Conservation (phyloP, 148 eudicot species). For the Rhododendron ferrugineum region DNA sequence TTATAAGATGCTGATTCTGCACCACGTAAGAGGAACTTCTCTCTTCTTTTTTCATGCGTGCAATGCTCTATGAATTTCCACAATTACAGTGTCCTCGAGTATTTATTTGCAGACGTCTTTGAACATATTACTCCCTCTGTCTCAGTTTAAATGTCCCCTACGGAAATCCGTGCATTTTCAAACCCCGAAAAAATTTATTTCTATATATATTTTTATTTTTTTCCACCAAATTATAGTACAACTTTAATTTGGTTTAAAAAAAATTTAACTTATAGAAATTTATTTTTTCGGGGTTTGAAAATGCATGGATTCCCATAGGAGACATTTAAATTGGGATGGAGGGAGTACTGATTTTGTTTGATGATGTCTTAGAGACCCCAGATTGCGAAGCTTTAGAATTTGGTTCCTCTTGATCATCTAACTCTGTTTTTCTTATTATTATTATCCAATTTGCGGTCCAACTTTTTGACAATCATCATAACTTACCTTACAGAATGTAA, state of each 20-base stretch:
- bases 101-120: not conserved
- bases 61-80: not conserved
- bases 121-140: not conserved
- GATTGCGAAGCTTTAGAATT: not conserved
- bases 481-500: not conserved
- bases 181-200: too few relatives aligned
- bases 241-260: too few relatives aligned
- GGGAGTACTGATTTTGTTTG: not conserved
- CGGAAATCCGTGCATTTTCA: too few relatives aligned
- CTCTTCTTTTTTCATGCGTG: not conserved
- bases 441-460: not conserved
- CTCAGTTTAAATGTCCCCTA: too few relatives aligned
- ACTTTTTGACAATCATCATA: not conserved
- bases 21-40: not conserved
- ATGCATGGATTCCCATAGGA: too few relatives aligned
- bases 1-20: not conserved
- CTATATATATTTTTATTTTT: too few relatives aligned
- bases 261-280: too few relatives aligned
- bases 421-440: not conserved
- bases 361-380: not conserved
- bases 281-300: too few relatives aligned
- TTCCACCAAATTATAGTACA: too few relatives aligned
- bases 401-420: not conserved
- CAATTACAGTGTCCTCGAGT: not conserved
- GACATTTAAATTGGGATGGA: too few relatives aligned